phyloP scores from a whole-genome alignment of 306 rosid genomes.

The Malus asiatica region DNA sequence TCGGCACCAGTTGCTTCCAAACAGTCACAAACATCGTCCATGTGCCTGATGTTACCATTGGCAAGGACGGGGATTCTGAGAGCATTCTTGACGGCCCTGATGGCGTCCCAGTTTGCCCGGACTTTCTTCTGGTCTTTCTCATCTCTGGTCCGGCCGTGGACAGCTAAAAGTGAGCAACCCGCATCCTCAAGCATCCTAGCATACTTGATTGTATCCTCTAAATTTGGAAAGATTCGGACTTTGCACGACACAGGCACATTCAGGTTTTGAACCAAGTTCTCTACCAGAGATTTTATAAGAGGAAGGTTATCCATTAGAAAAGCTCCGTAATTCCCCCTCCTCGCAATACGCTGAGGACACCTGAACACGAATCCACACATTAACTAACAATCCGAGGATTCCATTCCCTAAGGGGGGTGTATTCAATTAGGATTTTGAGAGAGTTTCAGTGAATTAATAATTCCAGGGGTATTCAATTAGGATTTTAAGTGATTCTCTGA shows the following conservation, averaged over 20 bases:
- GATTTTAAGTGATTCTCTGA: too few relatives aligned
- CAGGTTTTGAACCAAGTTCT: conserved; percentile 74
- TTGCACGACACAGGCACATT: conserved; percentile 90
- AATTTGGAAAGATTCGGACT: conserved; percentile 75
- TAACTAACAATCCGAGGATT: neutral
- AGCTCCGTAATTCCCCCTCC: conserved; percentile 83
- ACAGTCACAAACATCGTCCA: conserved; percentile 40
- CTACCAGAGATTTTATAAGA: conserved; percentile 68
- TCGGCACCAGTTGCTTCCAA: conserved; percentile 45
- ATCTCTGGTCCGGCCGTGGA: conserved; percentile 88
- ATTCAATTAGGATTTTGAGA: too few relatives aligned
- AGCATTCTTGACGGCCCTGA: conserved; percentile 69
- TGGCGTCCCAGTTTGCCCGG: conserved; percentile 85
- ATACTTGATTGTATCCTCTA: conserved; percentile 71
- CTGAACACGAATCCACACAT: conserved; percentile 27
- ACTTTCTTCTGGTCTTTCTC: conserved; percentile 85
- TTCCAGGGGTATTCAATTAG: too few relatives aligned
- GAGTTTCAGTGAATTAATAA: too few relatives aligned
- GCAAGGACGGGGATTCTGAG: conserved; percentile 63
- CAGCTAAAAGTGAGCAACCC: conserved; percentile 83
- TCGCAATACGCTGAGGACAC: conserved; percentile 96
- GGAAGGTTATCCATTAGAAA: conserved; percentile 97
- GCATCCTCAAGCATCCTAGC: conserved; percentile 93
- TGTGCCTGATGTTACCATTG: conserved; percentile 50
- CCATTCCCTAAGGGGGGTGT: too few relatives aligned